These are phyloP conservation scores for Eutrema japonicum DNA, from an alignment of 345 rosid species.

Conservation along the genomic window DNA sequence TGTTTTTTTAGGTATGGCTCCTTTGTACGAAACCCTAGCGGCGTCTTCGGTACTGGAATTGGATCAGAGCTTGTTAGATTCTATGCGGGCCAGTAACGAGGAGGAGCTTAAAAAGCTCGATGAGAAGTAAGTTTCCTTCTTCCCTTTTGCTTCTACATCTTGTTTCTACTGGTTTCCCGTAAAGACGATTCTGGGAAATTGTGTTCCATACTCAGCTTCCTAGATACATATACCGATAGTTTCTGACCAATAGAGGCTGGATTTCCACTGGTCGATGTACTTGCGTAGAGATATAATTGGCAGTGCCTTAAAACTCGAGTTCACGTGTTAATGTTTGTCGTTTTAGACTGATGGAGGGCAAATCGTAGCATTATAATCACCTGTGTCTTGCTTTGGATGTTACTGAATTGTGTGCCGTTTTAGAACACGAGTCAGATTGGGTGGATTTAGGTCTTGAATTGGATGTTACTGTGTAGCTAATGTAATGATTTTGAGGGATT, in stretches of 20 bases:
- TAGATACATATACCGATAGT: conserved; percentile 4
- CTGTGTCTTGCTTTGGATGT: conserved; percentile 1
- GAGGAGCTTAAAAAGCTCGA: conserved; percentile 90
- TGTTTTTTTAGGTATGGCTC: conserved; percentile 69
- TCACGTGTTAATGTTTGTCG: background rate
- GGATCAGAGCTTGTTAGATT: conserved; percentile 70
- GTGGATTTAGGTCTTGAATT: conserved; percentile 11
- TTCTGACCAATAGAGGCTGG: background rate
- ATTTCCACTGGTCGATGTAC: background rate
- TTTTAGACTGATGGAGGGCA: conserved; percentile 5
- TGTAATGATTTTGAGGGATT: conserved; percentile 12
- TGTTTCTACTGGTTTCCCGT: background rate
- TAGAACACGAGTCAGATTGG: conserved; percentile 9
- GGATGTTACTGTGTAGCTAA: conserved; percentile 18
- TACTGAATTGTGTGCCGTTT: background rate
- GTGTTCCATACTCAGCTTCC: background rate
- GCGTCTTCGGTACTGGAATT: conserved; percentile 65
- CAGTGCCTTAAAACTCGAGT: conserved; percentile 7
- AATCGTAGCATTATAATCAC: background rate
- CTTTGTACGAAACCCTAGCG: conserved; percentile 82
- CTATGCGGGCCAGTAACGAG: conserved; percentile 66
- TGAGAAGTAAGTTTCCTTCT: conserved; percentile 67
- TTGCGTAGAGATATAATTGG: conserved; percentile 15
- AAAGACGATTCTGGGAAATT: background rate
- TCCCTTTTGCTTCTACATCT: background rate